Percentiles rank a stretch among this genome's conserved stretches.
phyloP scores from a whole-genome alignment of 1,284 basidiomycete species.

The Coniophora puteana region DNA sequence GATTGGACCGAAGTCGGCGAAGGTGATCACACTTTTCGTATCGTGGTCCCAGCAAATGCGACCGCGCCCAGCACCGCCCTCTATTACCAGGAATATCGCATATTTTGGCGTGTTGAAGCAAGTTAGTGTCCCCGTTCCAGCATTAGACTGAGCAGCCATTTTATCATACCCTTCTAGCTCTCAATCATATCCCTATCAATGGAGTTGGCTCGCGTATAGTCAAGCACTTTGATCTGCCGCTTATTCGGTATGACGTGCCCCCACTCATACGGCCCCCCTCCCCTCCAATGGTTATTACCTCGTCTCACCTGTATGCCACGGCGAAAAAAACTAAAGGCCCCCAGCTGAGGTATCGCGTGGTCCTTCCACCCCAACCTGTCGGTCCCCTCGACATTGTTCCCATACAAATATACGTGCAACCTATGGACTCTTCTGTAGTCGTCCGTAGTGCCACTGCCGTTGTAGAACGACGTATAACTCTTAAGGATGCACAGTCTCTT shows the following conservation, averaged over 20 bases:
- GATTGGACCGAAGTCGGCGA: slow-evolving; percentile 60
- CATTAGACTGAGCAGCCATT: slow-evolving; percentile 8
- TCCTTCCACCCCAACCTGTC: slow-evolving; percentile 42
- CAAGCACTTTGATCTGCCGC: slow-evolving; percentile 63
- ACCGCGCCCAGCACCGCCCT: slow-evolving; percentile 64
- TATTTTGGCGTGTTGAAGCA: slow-evolving; percentile 81
- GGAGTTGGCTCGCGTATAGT: slow-evolving; percentile 64
- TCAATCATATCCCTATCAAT: slow-evolving; percentile 59
- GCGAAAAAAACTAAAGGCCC: slow-evolving; percentile 44
- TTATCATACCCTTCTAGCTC: slow-evolving; percentile 37
- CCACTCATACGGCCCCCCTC: slow-evolving; percentile 26
- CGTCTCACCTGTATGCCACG: slow-evolving; percentile 33
- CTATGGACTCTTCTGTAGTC: slow-evolving; percentile 42
- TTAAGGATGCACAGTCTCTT: slow-evolving; percentile 35
- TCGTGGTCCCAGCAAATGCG: slow-evolving; percentile 60
- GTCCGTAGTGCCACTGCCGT: slow-evolving; percentile 51
- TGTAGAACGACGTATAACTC: slow-evolving; percentile 53
- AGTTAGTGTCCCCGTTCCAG: slow-evolving; percentile 40
- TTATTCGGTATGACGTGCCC: slow-evolving; percentile 62
- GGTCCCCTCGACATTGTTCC: slow-evolving; percentile 57
- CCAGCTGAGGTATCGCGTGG: slow-evolving; percentile 45
- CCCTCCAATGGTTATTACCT: slow-evolving; percentile 26
- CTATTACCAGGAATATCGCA: slow-evolving; percentile 72
- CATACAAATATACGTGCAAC: slow-evolving; percentile 46
- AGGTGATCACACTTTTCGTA: slow-evolving; percentile 64